phyloP scores from a whole-genome alignment of 108 stramenopile species.

The Cylindrotheca closterium region DNA sequence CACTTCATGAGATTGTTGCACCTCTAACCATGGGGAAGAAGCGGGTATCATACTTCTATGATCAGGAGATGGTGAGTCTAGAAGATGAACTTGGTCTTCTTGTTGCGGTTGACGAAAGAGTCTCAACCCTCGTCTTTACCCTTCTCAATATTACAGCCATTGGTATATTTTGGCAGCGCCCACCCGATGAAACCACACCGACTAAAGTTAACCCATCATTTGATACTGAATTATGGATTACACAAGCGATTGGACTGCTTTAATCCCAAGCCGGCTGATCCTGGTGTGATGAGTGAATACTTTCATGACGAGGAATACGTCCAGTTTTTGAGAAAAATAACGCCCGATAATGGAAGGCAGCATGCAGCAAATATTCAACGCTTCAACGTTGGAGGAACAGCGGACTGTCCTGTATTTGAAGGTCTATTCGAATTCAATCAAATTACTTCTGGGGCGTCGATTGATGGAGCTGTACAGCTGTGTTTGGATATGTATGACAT shows the following conservation, averaged over 20 bases:
- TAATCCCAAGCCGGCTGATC: conserved; percentile 81
- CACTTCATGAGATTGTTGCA: no score
- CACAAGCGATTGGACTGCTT: conserved; percentile 97
- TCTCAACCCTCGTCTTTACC: not conserved
- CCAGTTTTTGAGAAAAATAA: conserved; percentile 79
- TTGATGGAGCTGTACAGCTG: conserved; percentile 94
- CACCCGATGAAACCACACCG: conserved; percentile 99
- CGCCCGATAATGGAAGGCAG: conserved; percentile 78
- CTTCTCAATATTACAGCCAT: conserved; percentile 10
- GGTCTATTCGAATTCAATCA: conserved; percentile 94
- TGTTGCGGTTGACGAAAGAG: not conserved
- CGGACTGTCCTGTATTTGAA: conserved; percentile 98
- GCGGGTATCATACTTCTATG: conserved; percentile 89
- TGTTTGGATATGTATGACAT: conserved; percentile 88
- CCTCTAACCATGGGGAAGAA: conserved; percentile 42
- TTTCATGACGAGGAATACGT: conserved; percentile 96
- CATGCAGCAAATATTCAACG: conserved; percentile 67
- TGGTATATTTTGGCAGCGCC: conserved; percentile 92
- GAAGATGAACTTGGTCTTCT: not conserved
- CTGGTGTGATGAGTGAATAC: conserved; percentile 76
- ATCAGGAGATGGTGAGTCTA: conserved; percentile 81
- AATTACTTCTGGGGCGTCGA: conserved; percentile 85
- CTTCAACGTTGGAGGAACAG: conserved; percentile 92
- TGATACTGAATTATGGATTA: conserved; percentile 91
- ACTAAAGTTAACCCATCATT: conserved; percentile 93